Percentiles rank a stretch among this genome's conserved stretches.
Evolutionary conservation across 2,329 filamentous ascomycete species (phyloP).

Genomic region (Orbilia ellipsospora): DNA sequence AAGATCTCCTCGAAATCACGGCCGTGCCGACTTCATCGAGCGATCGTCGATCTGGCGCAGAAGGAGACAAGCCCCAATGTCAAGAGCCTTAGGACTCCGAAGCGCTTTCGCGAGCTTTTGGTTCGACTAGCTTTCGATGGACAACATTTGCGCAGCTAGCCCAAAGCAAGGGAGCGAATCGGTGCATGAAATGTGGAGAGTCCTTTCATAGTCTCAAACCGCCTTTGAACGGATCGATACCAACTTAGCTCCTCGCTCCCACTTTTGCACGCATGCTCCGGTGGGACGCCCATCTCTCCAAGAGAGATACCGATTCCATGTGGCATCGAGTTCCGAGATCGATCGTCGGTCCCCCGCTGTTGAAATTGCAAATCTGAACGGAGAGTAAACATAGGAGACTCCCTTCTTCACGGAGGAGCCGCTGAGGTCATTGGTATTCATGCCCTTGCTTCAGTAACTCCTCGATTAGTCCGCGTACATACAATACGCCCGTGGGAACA

Average conservation of each 20-base stretch:
- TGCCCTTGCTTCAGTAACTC: constrained; percentile 48
- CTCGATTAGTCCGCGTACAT: constrained; percentile 8
- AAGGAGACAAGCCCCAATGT: neutral
- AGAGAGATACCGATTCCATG: constrained; percentile 24
- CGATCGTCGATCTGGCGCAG: constrained; percentile 19
- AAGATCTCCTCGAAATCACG: constrained; percentile 42
- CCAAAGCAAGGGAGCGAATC: constrained; percentile 21
- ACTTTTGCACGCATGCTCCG: neutral
- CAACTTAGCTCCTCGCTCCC: neutral
- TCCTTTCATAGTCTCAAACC: constrained; percentile 8
- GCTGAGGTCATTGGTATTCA: constrained; percentile 50
- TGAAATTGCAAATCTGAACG: constrained; percentile 28
- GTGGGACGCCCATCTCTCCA: neutral
- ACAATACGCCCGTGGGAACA: constrained; percentile 14
- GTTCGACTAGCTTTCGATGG: constrained; percentile 1
- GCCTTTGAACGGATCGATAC: constrained; percentile 18
- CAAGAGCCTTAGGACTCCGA: constrained; percentile 19
- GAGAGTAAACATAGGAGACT: constrained; percentile 9
- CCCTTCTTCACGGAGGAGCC: constrained; percentile 35
- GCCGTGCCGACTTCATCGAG: constrained; percentile 33
- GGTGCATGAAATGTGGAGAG: constrained; percentile 39
- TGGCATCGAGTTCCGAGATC: constrained; percentile 44
- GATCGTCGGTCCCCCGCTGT: constrained; percentile 18
- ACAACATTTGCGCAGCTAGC: constrained; percentile 11
- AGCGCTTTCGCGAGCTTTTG: constrained; percentile 1